Base-by-base conservation (phyloP, 2,329 filamentous ascomycete species). In the Dendryphion nanum region DNA sequence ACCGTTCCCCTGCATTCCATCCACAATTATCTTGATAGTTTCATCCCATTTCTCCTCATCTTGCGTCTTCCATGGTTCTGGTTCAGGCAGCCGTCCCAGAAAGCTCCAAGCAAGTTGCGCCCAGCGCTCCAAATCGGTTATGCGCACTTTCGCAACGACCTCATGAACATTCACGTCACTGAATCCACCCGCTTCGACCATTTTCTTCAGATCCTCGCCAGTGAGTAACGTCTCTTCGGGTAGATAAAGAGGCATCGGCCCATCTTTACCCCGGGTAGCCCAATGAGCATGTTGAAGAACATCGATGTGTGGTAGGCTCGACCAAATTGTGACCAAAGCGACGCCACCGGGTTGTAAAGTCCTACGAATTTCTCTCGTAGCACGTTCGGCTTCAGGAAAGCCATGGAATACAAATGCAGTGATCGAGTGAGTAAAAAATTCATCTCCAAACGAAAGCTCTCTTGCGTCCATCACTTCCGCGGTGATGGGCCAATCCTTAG, bases 41-140 rank as follows among this genome's bases (percentile, higher is more conserved):
- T 41, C 33, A 10, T 41, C 38, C 38, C 38, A 37, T 20, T 32
- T 41, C 8, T 41, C 29, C 20, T 41, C 33, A 26, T 41, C 38
- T 16, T 31, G 18, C 15, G 12, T 4, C 4, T n/a, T 12, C 38
- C 38, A 41, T 19, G 28, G 26, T 10, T 18, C 18, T 21, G 30
- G 23, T 26, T 19, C 13, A 5, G 21, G 16, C 15, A 34, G 8
- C 18, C 7, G 32, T 5, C 38, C 38, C 4, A 41, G 16, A 21
- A 30, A 41, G 17, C 38, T 41, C 38, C 38, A 41, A 6, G 20
- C 30, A 12, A 33, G 14, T 18, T 21, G 5, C 7, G 30, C 30
- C 37, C 37, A 39, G 10, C 21, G 15, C 30, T 28, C n/a, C 21
- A 39, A 20, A 21, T 39, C 30, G 7, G 12, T 16, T 6, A 34